Evolutionary conservation across 805 yeast species (phyloP).

Genomic region (Starmerella vaccinii): DNA sequence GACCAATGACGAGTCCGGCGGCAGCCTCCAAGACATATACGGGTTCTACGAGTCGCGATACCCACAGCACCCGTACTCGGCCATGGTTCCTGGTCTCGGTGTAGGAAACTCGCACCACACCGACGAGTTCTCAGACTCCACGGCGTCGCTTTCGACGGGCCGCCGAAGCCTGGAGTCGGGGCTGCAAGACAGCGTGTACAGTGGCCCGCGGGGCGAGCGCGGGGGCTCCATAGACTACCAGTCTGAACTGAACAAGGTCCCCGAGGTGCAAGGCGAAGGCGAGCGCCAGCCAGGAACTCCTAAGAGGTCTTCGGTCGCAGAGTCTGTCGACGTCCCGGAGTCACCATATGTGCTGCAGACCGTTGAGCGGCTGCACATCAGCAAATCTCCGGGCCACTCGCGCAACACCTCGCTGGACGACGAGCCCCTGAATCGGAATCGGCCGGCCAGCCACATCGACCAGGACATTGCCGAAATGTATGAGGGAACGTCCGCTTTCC

Average conservation of each 20-base stretch:
- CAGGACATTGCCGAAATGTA: constrained; percentile 30
- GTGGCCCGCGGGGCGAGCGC: constrained; percentile 2
- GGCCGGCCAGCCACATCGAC: constrained; percentile 21
- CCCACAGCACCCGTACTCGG: constrained; percentile 19
- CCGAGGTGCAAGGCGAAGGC: constrained; percentile 9
- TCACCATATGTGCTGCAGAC: constrained; percentile 2
- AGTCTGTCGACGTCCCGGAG: constrained; percentile 1
- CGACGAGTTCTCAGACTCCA: constrained; percentile 21
- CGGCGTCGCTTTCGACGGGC: constrained; percentile 28
- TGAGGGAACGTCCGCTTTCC: constrained; percentile 26
- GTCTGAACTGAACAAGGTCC: constrained; percentile 17
- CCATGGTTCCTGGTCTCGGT: constrained; percentile 12
- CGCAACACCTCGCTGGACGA: constrained; percentile 5
- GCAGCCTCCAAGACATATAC: constrained; percentile 23
- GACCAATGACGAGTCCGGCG: constrained; percentile 3
- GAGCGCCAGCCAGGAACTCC: neutral
- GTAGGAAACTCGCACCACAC: neutral
- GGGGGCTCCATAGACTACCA: constrained; percentile 15
- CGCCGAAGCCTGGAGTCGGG: constrained; percentile 23
- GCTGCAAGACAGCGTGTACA: constrained; percentile 1
- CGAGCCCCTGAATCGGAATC: neutral
- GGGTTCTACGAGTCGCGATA: constrained; percentile 26
- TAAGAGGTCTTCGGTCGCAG: neutral
- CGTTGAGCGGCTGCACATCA: constrained; percentile 6
- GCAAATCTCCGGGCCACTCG: constrained; percentile 13